These are phyloP conservation scores for Ascochyta koolunga DNA, from an alignment of 2,329 filamentous ascomycete genomes.

Conservation along the genomic window DNA sequence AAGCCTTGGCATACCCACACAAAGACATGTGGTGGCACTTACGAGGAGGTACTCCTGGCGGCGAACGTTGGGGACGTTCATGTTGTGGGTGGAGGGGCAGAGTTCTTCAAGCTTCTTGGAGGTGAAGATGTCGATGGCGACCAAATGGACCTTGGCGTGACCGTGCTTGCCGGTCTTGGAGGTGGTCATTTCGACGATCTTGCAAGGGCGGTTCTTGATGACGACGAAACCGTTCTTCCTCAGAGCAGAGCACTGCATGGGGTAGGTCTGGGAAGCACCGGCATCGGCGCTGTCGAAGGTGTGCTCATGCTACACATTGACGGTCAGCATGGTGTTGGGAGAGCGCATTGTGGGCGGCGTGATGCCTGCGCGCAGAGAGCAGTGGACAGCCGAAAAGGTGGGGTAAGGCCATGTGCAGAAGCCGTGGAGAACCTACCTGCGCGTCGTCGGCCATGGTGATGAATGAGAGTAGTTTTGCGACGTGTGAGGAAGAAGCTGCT, in stretches of 20 bases:
- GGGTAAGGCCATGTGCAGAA: constrained; percentile 42
- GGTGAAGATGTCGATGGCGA: constrained; percentile 99
- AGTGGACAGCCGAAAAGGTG: constrained; percentile 44
- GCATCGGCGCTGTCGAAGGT: constrained; percentile 94
- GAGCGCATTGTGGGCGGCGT: constrained; percentile 17
- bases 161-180: constrained; percentile 99
- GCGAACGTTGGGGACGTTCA: constrained; percentile 94
- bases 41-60: constrained; percentile 94
- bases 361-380: constrained; percentile 39
- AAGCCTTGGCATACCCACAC: constrained; percentile 21
- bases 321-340: constrained; percentile 6
- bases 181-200: constrained; percentile 99
- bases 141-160: constrained; percentile 99
- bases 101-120: constrained; percentile 99
- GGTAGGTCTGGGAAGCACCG: constrained; percentile 91
- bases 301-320: constrained; percentile 58
- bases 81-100: constrained; percentile 95
- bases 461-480: constrained; percentile 48
- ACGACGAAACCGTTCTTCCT: constrained; percentile 99
- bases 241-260: constrained; percentile 99
- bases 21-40: constrained; percentile 55
- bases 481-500: constrained; percentile 41
- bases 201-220: constrained; percentile 99
- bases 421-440: constrained; percentile 59
- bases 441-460: constrained; percentile 71